These are phyloP conservation scores for Filosporella fistucella DNA, from an alignment of 495 filamentous ascomycete species.

Conservation along the genomic window DNA sequence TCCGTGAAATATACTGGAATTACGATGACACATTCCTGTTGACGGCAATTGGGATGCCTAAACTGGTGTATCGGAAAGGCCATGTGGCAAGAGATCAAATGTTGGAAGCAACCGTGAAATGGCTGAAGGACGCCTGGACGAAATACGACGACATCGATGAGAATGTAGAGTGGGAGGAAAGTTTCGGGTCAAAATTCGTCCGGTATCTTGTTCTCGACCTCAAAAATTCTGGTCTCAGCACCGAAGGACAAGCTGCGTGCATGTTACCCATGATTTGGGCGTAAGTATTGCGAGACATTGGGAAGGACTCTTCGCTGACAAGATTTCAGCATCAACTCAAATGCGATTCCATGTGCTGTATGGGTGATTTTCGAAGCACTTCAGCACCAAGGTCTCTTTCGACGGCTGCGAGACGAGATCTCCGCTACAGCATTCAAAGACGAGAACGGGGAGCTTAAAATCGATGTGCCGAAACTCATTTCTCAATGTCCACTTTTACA, in stretches of 20 bases:
- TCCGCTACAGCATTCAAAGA: not conserved
- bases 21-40: slow-evolving; percentile 1
- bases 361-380: slow-evolving; percentile 12
- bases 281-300: not conserved
- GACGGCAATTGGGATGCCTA: slow-evolving; percentile 3
- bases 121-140: not conserved
- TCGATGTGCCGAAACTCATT: slow-evolving; percentile 4
- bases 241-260: not conserved
- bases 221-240: slow-evolving; percentile 16
- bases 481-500: slow-evolving; percentile 1
- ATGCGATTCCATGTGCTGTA: slow-evolving; percentile 9
- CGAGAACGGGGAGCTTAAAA: not conserved
- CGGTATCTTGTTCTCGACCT: slow-evolving; percentile 20
- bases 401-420: slow-evolving; percentile 6
- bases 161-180: slow-evolving; percentile 25
- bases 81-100: slow-evolving; percentile 6
- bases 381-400: not conserved
- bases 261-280: slow-evolving; percentile 8
- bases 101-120: not conserved
- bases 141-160: slow-evolving; percentile 6
- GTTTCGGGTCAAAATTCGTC: slow-evolving; percentile 22
- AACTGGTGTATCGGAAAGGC: not conserved
- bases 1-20: slow-evolving; percentile 1
- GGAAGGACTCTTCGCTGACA: not conserved
- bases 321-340: slow-evolving; percentile 5